A percentile compares a stretch with the other conserved stretches of the same genome.
These are phyloP conservation scores for Sporothrix inflata DNA, from an alignment of 2,329 filamentous ascomycete genomes.

Conservation along the genomic window DNA sequence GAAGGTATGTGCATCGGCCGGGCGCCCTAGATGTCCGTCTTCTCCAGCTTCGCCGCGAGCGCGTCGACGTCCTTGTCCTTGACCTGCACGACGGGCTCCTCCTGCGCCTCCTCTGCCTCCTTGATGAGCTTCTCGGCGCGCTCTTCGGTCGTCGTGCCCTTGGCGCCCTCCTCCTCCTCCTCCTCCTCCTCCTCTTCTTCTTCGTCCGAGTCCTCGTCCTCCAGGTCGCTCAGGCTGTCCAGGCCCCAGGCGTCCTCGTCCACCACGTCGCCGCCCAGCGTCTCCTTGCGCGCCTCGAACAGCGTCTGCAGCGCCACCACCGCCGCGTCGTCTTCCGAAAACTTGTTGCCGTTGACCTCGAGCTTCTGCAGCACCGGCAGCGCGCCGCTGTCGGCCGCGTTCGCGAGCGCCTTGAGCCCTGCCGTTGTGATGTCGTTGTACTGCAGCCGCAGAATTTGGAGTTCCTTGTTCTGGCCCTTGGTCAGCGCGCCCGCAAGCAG, in stretches of 20 bases:
- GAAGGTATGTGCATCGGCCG: too few relatives aligned
- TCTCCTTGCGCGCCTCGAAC: constrained; percentile 77
- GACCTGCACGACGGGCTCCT: constrained; percentile 70
- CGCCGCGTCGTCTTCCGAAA: constrained; percentile 79
- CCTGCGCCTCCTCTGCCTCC: constrained; percentile 72
- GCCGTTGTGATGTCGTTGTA: constrained; percentile 90
- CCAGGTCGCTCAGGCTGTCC: constrained; percentile 84
- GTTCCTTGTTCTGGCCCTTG: constrained; percentile 74
- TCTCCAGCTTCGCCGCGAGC: constrained; percentile 73
- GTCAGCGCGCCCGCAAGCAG: constrained; percentile 73
- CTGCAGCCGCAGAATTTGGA: constrained; percentile 82
- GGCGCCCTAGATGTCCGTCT: constrained; percentile 59
- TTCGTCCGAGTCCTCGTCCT: constrained; percentile 72
- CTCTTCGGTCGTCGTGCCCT: constrained; percentile 57
- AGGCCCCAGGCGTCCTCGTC: constrained; percentile 83
- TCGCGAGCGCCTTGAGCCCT: constrained; percentile 71
- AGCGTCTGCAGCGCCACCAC: constrained; percentile 70
- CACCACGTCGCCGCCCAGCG: constrained; percentile 65
- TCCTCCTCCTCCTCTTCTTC: constrained; percentile 71
- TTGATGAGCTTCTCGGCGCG: constrained; percentile 70
- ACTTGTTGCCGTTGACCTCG: constrained; percentile 96
- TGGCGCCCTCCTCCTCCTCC: constrained; percentile 65
- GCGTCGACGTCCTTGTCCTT: constrained; percentile 81
- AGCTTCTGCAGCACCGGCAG: constrained; percentile 81
- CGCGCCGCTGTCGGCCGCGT: constrained; percentile 63